Evolutionary conservation across 2,329 filamentous ascomycete species (phyloP), one percentile per base, ranked within the genome.

Genomic region (Alternaria atra): DNA sequence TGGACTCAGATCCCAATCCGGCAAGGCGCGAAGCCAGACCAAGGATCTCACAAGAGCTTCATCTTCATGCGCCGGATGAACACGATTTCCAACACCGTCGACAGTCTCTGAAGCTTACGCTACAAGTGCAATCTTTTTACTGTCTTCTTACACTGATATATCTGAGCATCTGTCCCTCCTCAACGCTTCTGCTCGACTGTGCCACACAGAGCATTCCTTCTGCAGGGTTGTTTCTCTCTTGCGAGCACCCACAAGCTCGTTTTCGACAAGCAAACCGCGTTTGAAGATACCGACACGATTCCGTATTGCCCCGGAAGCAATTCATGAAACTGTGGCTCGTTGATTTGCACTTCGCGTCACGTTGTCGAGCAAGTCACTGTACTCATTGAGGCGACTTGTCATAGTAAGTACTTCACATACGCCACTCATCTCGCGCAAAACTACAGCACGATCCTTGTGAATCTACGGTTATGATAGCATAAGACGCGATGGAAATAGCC

Each of bases 161-260:
- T 39, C 17, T 23, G 29, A 40, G 48, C 42, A 17, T 37, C 54
- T 58, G 23, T 32, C 25, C 27, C 25, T 37, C 34, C 34, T 44
- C 29, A 32, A 29, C 34, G 48, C 54, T 48, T 53, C 54, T 39
- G 44, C 48, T 58, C 63, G 53, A 52, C 65, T 61, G 66, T 65
- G 64, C 60, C 69, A 52, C 68, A 61, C 55, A 64, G 72, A 76
- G 69, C 70, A 76, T 73, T 75, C 67, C 64, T 69, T 70, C 67
- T 69, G 69, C 66, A 70, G 64, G 66, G 63, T 63, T 64, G 60
- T 61, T 63, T 65, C 55, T 62, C 58, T 66, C 57, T 61, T 64
- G 61, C 58, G 54, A 66, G 55, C 54, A 59, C 54, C 52, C 57
- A 57, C 59, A 50, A 60, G 44, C 58, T 56, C 55, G 35, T 62